Base-by-base conservation (phyloP, 1,284 basidiomycete species). In the Erythrobasidium hasegawianum region DNA sequence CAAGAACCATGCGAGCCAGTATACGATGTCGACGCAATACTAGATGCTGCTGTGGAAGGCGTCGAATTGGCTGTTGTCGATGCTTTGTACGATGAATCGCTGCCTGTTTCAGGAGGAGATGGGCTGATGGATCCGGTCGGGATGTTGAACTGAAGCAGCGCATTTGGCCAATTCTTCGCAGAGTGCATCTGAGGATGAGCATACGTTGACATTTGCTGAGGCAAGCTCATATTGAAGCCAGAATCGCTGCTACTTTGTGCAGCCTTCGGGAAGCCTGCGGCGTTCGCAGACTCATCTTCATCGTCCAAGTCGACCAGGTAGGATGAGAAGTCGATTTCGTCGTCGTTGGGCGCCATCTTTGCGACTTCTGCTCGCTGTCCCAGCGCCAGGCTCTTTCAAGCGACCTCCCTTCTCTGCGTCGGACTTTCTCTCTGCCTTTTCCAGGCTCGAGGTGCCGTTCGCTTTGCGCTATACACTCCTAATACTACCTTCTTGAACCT, bases 241-340 rank as follows among this genome's bases (percentile, higher is more conserved):
- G 33, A 4, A n/a, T n/a, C n/a, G 43, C 43, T 24, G 43, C 43
- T 47, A 24, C 43, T 47, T 33, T 33, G 33, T 11, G 5, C 33
- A 33, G 33, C 33, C 11, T 33, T 33, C 33, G 33, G 33, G 33
- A 33, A n/a, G 16, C 43, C 14, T 14, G 43, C n/a, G 8, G 43
- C 43, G 16, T 47, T 24, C 22, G n/a, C 43, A 18, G 43, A 24
- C 8, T 41, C 50, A n/a, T 41, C 53, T 16, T 57, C 52, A n/a
- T 65, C 62, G 47, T 58, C 62, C 33, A 65, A 27, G 41, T 65
- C 62, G 45, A 65, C 62, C 3, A 65, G 47, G 62, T 65, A 65
- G 16, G 55, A 58, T 38, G 33, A 43, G 62, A 65, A 65, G 62
- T 65, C 62, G 22, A 65, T 10, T 27, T 65, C 62, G 14, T 65